Conservation (phyloP, 257 asterid species). For the Nicotiana noctiflora region DNA sequence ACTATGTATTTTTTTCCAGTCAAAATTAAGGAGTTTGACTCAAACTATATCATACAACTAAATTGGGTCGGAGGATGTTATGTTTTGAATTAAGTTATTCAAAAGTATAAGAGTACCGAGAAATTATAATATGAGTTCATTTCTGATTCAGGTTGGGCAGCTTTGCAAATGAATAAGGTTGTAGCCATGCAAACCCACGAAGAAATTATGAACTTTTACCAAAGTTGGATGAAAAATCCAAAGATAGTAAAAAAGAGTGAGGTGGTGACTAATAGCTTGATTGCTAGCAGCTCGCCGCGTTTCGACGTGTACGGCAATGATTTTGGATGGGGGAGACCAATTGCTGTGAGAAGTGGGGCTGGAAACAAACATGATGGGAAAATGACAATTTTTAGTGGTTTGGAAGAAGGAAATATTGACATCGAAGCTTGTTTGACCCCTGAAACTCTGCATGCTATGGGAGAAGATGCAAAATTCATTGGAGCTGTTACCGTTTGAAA, state of each 20-base stretch:
- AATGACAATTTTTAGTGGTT: constrained; percentile 31
- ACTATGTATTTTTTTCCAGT: too few relatives aligned
- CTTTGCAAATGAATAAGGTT: constrained; percentile 20
- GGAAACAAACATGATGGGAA: constrained; percentile 40
- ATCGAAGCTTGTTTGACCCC: constrained; percentile 35
- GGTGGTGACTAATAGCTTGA: neutral
- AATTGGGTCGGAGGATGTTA: neutral
- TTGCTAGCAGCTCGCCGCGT: constrained; percentile 39
- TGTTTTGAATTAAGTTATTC: neutral
- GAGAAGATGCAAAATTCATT: constrained; percentile 34
- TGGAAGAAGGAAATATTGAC: constrained; percentile 38
- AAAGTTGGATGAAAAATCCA: constrained; percentile 29
- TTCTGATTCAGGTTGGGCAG: constrained; percentile 20
- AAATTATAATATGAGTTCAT: neutral
- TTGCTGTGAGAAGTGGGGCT: constrained; percentile 41
- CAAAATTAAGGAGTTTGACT: too few relatives aligned
- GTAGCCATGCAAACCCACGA: constrained; percentile 19
- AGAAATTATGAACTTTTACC: neutral
- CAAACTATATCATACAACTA: too few relatives aligned
- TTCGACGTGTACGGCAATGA: constrained; percentile 43
- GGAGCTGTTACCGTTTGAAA: neutral
- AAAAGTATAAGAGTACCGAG: neutral
- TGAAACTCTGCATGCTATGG: constrained; percentile 26
- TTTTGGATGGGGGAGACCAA: constrained; percentile 54
- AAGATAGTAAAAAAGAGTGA: neutral